Base-by-base conservation (phyloP, 805 yeast genomes). In the Pichia rugopelliculosa region DNA sequence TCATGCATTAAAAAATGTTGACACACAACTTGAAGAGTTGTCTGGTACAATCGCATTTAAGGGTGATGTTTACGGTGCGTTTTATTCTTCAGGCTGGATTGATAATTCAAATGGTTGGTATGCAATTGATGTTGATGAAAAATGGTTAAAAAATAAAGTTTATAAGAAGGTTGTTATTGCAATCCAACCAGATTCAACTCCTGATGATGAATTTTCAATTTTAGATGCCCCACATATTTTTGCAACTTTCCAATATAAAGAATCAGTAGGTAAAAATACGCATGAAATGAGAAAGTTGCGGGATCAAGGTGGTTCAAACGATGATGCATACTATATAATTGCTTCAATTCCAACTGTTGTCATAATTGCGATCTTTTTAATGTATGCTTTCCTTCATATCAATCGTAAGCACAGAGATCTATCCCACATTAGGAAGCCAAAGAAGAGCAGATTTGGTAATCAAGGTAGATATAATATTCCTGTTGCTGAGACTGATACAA, bases 21-120 rank as follows among this genome's bases (percentile, higher is more conserved):
- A 52, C 20, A 52, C 52, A 22, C 49, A 53, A 40, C 52, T 56
- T 10, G 61, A 59, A 3, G 56, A 52, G 7, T 30, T 53, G 3
- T 33, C 51, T 15, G 51, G 50, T 13, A 41, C 43, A 17, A 38
- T 36, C n/a, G 44, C 39, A 10, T 48, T 47, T 24, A 41, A 51
- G 22, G 70, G 70, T 21, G 68, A 54, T 17, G 45, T 67, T 27
- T 57, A 62, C 1, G 72, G 71, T 11, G 50, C 74, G 20, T 85
- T 87, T 58, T 84, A 68, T 66, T 65, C 79, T 1, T 73, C 89
- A 8, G 93, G 83, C 7, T 88, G 96, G 96, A 44, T 87, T 9
- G 48, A 57, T 6, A 77, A 75, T 51, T 66, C 71, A 26, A 75
- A 76, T 49, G 96, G 96, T 13, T 75, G 70, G 55, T 77, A 67